Base-by-base conservation (phyloP, 2,329 filamentous ascomycete genomes). In the Tolypocladium tropicale region DNA sequence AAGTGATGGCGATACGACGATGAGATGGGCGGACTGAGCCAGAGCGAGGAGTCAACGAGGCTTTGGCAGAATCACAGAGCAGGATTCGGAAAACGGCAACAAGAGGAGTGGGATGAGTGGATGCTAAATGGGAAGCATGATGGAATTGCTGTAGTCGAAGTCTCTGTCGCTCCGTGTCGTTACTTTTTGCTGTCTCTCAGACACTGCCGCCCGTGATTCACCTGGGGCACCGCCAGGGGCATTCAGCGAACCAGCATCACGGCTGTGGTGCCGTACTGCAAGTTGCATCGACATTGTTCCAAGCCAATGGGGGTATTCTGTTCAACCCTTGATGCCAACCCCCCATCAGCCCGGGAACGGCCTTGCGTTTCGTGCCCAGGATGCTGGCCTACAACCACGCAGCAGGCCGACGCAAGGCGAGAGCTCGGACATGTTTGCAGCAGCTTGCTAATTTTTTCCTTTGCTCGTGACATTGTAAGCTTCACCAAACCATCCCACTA, bases 131-230 rank as follows among this genome's bases (percentile, higher is more conserved):
- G 52, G 55, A 28, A 39, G 16, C 36, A 18, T 21, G 21, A 37
- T n/a, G 12, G 18, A 48, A 16, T 12, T 34, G 46, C 18, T 43
- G 30, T 28, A 41, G 54, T 48, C 52, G 34, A 18, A 36, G 49
- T 43, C 23, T 49, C 43, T 34, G 50, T 34, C 53, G 30, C 41
- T 55, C 53, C 14, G 37, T 53, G 30, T 55, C 34, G 54, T 60
- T 61, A 41, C 60, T 61, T 62, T 61, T 60, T 60, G 55, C 32
- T 33, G 30, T 52, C 55, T 55, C 56, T 36, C 54, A 58, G 54
- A 61, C 59, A 58, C 25, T 34, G 28, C 49, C 46, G 25, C 54
- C 41, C 49, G 37, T 60, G 59, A 57, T 60, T 54, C 55, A 58
- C 55, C 39, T 58, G n/a, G 14, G 36, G 28, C 46, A 50, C n/a